Percentiles rank a stretch among this genome's conserved stretches.
Conservation (phyloP, 2,329 filamentous ascomycete species). For the Canariomyces notabilis region DNA sequence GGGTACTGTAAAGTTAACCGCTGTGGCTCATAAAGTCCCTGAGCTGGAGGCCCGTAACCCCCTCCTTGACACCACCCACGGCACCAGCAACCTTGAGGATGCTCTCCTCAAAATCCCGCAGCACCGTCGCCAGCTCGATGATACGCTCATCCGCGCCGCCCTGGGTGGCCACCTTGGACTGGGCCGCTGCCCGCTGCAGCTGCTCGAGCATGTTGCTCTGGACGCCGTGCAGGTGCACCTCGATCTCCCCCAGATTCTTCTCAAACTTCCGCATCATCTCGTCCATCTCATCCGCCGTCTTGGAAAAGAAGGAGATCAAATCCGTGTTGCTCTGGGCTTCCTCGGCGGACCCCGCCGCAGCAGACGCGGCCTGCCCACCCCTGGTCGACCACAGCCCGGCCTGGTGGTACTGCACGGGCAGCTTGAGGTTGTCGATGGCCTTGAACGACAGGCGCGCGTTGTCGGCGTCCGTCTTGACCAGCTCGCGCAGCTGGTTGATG, state of each 20-base stretch:
- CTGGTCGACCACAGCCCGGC: slow-evolving; percentile 38
- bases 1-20: too few relatives aligned
- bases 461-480: slow-evolving; percentile 38
- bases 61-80: slow-evolving; percentile 55
- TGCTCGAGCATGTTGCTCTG: slow-evolving; percentile 56
- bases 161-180: slow-evolving; percentile 32
- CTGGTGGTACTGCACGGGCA: slow-evolving; percentile 47
- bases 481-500: slow-evolving; percentile 38
- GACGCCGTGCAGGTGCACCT: slow-evolving; percentile 59
- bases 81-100: slow-evolving; percentile 59
- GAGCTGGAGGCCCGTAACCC: slow-evolving; percentile 53
- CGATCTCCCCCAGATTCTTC: slow-evolving; percentile 57
- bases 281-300: slow-evolving; percentile 57
- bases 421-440: slow-evolving; percentile 42
- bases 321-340: slow-evolving; percentile 52
- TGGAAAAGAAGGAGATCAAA: slow-evolving; percentile 59
- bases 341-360: slow-evolving; percentile 38
- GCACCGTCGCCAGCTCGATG: slow-evolving; percentile 51
- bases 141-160: slow-evolving; percentile 41
- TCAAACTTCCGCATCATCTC: slow-evolving; percentile 53
- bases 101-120: slow-evolving; percentile 61
- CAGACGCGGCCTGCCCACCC: slow-evolving; percentile 34
- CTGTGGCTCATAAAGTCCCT: slow-evolving; percentile 41
- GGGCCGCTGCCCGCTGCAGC: slow-evolving; percentile 44
- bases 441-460: slow-evolving; percentile 41